phyloP scores from a whole-genome alignment of 1,284 basidiomycete species.

The Golubevia pallescens region DNA sequence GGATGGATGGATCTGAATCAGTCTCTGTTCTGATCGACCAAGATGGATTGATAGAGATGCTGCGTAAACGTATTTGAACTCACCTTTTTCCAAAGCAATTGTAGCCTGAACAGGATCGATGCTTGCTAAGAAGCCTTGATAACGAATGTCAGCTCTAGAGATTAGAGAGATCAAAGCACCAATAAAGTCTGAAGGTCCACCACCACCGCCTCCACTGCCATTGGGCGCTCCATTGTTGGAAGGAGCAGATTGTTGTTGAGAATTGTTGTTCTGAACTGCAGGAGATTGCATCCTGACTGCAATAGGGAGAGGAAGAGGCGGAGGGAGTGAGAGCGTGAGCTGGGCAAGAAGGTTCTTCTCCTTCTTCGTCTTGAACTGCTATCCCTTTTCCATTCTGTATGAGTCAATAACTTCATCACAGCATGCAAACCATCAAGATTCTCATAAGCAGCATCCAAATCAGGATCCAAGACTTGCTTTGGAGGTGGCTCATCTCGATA shows the following conservation, averaged over 20 bases:
- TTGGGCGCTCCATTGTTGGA: constrained; percentile 21
- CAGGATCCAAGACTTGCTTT: too few species aligned
- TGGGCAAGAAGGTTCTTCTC: too few species aligned
- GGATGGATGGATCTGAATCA: neutral
- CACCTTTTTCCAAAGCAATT: constrained; percentile 52
- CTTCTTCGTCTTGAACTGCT: too few species aligned
- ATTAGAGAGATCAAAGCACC: constrained; percentile 60
- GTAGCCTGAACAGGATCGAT: constrained; percentile 58
- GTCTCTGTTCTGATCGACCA: neutral
- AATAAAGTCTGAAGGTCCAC: constrained; percentile 51
- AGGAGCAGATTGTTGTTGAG: constrained; percentile 5
- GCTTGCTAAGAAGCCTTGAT: constrained; percentile 56
- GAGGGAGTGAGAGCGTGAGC: neutral
- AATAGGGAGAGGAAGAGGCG: neutral
- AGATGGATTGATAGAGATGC: neutral
- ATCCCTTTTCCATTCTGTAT: too few species aligned
- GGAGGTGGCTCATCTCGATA: too few species aligned
- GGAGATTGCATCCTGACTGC: constrained; percentile 7
- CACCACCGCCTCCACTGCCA: constrained; percentile 19
- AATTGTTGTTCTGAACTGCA: constrained; percentile 4
- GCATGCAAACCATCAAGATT: too few species aligned
- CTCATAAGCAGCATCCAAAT: too few species aligned
- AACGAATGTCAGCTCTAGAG: constrained; percentile 58
- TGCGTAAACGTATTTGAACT: neutral
- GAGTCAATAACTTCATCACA: too few species aligned